phyloP scores from a whole-genome alignment of 2,329 filamentous ascomycete genomes.

The Monilinia aucupariae region DNA sequence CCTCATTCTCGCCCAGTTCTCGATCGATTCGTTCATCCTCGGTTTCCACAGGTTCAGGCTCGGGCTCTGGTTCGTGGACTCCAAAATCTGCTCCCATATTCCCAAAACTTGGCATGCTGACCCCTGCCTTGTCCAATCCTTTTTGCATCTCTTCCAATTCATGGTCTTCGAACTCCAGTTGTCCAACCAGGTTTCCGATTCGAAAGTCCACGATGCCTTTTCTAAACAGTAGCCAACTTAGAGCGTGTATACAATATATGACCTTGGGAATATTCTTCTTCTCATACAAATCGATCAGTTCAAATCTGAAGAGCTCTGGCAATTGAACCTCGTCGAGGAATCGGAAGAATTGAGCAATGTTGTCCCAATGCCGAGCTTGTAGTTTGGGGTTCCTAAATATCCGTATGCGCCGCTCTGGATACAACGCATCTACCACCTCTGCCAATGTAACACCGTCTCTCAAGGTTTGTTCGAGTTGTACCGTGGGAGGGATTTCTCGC shows the following conservation, averaged over 20 bases:
- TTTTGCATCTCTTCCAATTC: constrained; percentile 97
- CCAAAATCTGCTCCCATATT: constrained; percentile 96
- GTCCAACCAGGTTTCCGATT: constrained; percentile 93
- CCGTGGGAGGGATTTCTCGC: constrained; percentile 80
- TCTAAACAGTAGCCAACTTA: constrained; percentile 94
- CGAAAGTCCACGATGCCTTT: constrained; percentile 93
- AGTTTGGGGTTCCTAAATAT: constrained; percentile 84
- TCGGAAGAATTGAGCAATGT: constrained; percentile 92
- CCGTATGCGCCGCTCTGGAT: constrained; percentile 66
- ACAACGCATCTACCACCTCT: constrained; percentile 85
- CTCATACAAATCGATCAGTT: constrained; percentile 95
- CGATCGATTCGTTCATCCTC: constrained; percentile 84
- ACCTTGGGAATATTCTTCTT: constrained; percentile 99
- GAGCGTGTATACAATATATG: constrained; percentile 95
- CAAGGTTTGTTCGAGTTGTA: constrained; percentile 87
- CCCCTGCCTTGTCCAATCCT: constrained; percentile 88
- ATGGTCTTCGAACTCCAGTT: constrained; percentile 95
- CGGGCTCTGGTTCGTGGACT: constrained; percentile 64
- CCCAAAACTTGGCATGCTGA: constrained; percentile 95
- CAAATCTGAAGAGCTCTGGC: constrained; percentile 93
- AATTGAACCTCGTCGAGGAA: constrained; percentile 88
- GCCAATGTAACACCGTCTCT: constrained; percentile 91
- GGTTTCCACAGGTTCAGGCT: constrained; percentile 70
- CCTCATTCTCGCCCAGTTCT: constrained; percentile 73
- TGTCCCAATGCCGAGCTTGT: constrained; percentile 94